phyloP scores from a whole-genome alignment of 164 flowering plant species.

The Vitis rupestris region DNA sequence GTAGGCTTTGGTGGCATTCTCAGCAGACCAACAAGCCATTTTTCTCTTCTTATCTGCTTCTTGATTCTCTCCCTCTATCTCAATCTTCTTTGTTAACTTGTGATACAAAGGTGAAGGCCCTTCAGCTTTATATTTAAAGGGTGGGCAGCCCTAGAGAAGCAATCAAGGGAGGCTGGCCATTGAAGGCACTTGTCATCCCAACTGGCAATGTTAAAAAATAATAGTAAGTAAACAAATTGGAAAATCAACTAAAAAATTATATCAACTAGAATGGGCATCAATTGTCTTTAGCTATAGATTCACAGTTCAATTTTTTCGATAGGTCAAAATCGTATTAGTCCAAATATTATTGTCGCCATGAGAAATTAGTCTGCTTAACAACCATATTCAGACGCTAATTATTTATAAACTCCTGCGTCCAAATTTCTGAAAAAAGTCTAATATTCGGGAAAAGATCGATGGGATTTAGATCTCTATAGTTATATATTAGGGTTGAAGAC shows the following conservation, averaged over 20 bases:
- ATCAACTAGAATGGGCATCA: neutral
- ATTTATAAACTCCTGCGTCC: too few species aligned
- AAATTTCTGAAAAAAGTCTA: too few species aligned
- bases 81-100: neutral
- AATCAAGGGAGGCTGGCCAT: slow-evolving; percentile 15
- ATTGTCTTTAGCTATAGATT: too few species aligned
- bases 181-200: slow-evolving; percentile 19
- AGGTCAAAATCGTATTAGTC: too few species aligned
- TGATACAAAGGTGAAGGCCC: slow-evolving; percentile 2
- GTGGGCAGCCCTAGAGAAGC: neutral
- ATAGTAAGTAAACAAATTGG: neutral
- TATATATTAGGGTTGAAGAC: too few species aligned
- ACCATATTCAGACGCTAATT: too few species aligned
- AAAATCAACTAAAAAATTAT: neutral
- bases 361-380: too few species aligned
- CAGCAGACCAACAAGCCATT: slow-evolving; percentile 87
- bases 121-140: slow-evolving; percentile 8
- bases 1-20: slow-evolving; percentile 86
- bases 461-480: too few species aligned
- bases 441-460: too few species aligned
- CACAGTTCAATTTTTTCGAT: too few species aligned
- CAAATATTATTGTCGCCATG: too few species aligned
- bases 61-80: slow-evolving; percentile 3
- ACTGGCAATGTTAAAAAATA: slow-evolving; percentile 17
- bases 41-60: slow-evolving; percentile 3